phyloP scores from a whole-genome alignment of 2,329 filamentous ascomycete species.

The Colletotrichum tropicicola region DNA sequence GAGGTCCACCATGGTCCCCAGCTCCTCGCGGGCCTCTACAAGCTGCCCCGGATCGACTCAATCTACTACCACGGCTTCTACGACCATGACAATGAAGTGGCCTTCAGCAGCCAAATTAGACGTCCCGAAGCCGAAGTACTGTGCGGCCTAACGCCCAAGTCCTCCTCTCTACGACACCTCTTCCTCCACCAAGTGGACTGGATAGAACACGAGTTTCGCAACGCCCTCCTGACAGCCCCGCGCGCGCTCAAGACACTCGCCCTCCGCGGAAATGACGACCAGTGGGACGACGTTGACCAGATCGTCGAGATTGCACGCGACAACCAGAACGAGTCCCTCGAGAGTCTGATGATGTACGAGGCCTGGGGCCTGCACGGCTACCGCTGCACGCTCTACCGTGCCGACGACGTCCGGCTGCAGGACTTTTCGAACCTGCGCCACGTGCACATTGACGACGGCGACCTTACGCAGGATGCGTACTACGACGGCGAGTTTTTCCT shows the following conservation, averaged over 20 bases:
- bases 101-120: background rate
- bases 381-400: background rate
- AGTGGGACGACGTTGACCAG: background rate
- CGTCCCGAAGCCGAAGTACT: background rate
- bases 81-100: background rate
- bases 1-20: background rate
- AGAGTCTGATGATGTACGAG: conserved; percentile 6
- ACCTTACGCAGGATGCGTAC: background rate
- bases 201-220: background rate
- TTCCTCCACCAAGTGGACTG: background rate
- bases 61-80: background rate
- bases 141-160: background rate
- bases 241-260: background rate
- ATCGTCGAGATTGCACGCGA: background rate
- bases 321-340: background rate
- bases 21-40: background rate
- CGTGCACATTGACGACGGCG: background rate
- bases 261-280: background rate
- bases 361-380: background rate
- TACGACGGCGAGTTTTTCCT: background rate
- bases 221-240: background rate
- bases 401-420: background rate
- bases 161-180: background rate
- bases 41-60: background rate
- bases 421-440: background rate